Evolutionary conservation across 2,329 filamentous ascomycete genomes (phyloP).

Genomic region (Pochonia chlamydosporia): DNA sequence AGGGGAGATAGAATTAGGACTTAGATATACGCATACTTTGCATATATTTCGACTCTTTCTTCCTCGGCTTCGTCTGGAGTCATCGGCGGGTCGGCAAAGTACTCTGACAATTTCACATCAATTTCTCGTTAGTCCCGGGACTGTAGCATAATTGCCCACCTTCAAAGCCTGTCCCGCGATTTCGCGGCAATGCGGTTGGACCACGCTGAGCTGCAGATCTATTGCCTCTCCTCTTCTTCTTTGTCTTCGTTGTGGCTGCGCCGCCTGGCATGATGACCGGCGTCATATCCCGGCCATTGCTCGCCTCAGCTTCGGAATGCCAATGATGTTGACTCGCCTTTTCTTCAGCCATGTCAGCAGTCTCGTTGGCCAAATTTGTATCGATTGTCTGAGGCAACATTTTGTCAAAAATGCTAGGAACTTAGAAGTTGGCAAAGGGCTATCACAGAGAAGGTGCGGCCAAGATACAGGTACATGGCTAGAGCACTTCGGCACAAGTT

Average conservation of each 20-base stretch:
- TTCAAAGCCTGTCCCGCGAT: constrained; percentile 63
- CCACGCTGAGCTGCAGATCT: constrained; percentile 23
- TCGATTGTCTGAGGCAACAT: neutral
- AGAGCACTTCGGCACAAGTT: too few relatives aligned
- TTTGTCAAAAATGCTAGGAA: neutral
- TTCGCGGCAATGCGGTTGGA: constrained; percentile 35
- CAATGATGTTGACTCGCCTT: neutral
- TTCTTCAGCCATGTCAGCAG: neutral
- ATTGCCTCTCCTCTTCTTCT: constrained; percentile 15
- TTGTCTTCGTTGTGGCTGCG: constrained; percentile 9
- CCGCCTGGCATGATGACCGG: neutral
- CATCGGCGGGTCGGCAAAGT: constrained; percentile 72
- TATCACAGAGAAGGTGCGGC: too few relatives aligned
- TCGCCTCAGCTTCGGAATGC: too few relatives aligned
- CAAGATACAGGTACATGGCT: too few relatives aligned
- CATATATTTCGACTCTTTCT: constrained; percentile 62
- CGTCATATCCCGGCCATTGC: too few relatives aligned
- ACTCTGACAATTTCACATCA: constrained; percentile 51
- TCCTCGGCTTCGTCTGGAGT: constrained; percentile 62
- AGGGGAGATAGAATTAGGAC: too few relatives aligned
- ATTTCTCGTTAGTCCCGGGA: too few relatives aligned
- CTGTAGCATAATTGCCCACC: constrained; percentile 36
- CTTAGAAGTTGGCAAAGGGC: neutral
- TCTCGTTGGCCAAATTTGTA: neutral
- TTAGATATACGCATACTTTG: constrained; percentile 39